Evolutionary conservation across 441 rosid species (phyloP).

Genomic region (Euphorbia corollata): DNA sequence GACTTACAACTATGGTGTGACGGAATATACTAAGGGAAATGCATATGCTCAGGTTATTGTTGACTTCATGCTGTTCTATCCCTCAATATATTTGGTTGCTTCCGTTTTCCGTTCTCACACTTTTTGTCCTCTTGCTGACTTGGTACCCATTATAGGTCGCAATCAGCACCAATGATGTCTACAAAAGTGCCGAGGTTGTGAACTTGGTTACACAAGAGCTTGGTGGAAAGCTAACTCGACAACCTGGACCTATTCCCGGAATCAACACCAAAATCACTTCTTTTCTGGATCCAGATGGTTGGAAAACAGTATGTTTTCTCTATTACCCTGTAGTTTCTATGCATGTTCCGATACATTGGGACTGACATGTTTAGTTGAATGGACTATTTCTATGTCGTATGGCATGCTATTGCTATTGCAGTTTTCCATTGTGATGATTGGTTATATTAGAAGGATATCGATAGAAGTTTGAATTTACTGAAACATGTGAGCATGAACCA

Average conservation of each 20-base stretch:
- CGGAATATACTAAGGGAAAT: conserved; percentile 88
- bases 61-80: conserved; percentile 5
- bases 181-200: conserved; percentile 86
- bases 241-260: conserved; percentile 87
- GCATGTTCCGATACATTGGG: neutral
- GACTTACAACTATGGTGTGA: conserved; percentile 76
- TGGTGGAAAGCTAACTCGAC: conserved; percentile 87
- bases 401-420: neutral
- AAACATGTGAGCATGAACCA: no score
- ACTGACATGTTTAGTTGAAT: neutral
- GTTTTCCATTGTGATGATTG: neutral
- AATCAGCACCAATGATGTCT: conserved; percentile 80
- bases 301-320: conserved; percentile 71
- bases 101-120: neutral
- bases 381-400: neutral
- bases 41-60: conserved; percentile 79
- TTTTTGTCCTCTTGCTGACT: neutral
- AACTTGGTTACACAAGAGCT: conserved; percentile 63
- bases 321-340: neutral
- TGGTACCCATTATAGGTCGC: conserved; percentile 44
- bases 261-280: conserved; percentile 73
- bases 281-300: conserved; percentile 93
- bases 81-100: conserved; percentile 1
- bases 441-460: neutral
- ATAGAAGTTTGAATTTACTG: no score